Percentiles rank a stretch among this genome's conserved stretches.
Evolutionary conservation across 1,284 basidiomycete genomes (phyloP).

Genomic region (Ustilago nuda): DNA sequence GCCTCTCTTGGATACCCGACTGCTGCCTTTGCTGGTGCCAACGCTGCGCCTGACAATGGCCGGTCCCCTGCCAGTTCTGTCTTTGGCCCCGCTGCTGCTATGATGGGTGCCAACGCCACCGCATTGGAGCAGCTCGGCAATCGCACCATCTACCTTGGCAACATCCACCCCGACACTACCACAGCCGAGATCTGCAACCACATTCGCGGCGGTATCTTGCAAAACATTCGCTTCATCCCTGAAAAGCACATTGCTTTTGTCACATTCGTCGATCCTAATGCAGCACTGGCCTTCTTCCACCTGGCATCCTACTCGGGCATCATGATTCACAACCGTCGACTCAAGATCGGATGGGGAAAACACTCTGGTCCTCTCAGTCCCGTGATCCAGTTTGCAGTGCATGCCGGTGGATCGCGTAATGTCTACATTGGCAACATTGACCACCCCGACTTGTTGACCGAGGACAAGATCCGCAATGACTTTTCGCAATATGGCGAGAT

Average conservation of each 20-base stretch:
- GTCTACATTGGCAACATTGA: constrained; percentile 69
- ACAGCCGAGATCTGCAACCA: constrained; percentile 69
- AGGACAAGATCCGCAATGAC: constrained; percentile 65
- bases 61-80: constrained; percentile 47
- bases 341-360: constrained; percentile 69
- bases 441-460: constrained; percentile 59
- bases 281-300: constrained; percentile 67
- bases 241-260: constrained; percentile 69
- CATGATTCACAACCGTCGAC: constrained; percentile 66
- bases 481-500: constrained; percentile 67
- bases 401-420: constrained; percentile 67
- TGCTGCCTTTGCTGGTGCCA: constrained; percentile 42
- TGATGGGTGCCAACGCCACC: constrained; percentile 49
- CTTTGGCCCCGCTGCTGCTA: constrained; percentile 53
- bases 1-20: constrained; percentile 68
- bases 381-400: constrained; percentile 67
- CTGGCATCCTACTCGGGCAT: constrained; percentile 65
- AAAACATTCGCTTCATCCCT: constrained; percentile 66
- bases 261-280: constrained; percentile 67
- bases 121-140: constrained; percentile 66
- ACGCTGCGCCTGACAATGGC: constrained; percentile 27
- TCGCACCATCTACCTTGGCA: constrained; percentile 68
- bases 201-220: constrained; percentile 67
- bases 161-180: constrained; percentile 68
- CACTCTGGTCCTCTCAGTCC: constrained; percentile 67